Conservation (phyloP, 2,329 filamentous ascomycete species). For the Aspergillus melleus region DNA sequence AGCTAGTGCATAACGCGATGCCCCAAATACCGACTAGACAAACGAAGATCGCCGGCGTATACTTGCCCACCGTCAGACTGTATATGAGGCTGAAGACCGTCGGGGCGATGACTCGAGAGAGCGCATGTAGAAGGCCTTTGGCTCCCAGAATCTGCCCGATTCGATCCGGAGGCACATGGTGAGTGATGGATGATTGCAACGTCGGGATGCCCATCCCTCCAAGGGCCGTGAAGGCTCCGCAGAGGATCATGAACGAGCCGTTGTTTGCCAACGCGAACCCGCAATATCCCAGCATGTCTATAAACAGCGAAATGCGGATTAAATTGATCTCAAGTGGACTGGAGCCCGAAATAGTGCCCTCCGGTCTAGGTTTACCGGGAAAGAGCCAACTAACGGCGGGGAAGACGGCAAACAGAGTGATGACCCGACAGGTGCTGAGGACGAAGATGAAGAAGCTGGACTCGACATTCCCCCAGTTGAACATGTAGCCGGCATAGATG, state of each 20-base stretch:
- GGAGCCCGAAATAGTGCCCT: constrained; percentile 61
- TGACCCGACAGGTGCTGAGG: constrained; percentile 74
- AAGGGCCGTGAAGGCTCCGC: constrained; percentile 71
- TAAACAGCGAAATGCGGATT: constrained; percentile 71
- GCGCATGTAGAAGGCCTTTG: constrained; percentile 78
- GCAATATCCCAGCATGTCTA: constrained; percentile 73
- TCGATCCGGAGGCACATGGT: constrained; percentile 80
- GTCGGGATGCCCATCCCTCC: constrained; percentile 86
- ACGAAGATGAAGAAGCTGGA: constrained; percentile 77
- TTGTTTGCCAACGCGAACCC: constrained; percentile 70
- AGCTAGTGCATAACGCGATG: constrained; percentile 64
- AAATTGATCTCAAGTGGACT: constrained; percentile 76
- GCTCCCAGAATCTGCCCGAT: constrained; percentile 89
- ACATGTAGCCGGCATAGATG: constrained; percentile 78
- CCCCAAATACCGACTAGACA: constrained; percentile 68
- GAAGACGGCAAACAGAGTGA: constrained; percentile 71
- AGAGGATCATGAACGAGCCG: constrained; percentile 65
- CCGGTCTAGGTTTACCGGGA: constrained; percentile 46
- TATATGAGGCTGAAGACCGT: constrained; percentile 85
- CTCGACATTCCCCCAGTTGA: constrained; percentile 79
- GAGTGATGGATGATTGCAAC: constrained; percentile 80
- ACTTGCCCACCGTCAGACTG: constrained; percentile 72
- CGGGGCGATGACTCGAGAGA: constrained; percentile 76
- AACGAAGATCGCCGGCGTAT: constrained; percentile 81
- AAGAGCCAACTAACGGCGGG: constrained; percentile 76